Base-by-base conservation (phyloP, 768 basidiomycete species). In the Pleurotus sapidus region DNA sequence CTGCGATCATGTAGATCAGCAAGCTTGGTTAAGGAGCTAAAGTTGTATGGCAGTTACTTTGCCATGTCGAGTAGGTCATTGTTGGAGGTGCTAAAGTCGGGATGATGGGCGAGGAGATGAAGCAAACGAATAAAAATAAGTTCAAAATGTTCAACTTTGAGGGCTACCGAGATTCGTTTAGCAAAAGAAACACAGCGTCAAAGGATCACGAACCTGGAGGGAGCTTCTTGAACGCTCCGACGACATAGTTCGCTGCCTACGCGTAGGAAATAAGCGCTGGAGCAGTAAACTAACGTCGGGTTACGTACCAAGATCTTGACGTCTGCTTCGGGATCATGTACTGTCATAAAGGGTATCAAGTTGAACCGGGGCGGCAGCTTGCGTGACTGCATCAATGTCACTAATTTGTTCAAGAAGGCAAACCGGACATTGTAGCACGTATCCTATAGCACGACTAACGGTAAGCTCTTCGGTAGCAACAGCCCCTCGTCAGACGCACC, bases 81-180 rank as follows among this genome's bases (percentile, higher is more conserved):
- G 38, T 83, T 79, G 2, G 79, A 77, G 45, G 76, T 79, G 17
- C 78, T 80, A 64, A 94, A 95, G 70, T 99, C 97, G 3, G 96
- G 96, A 68, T 99, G 97, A 67, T 97, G 95, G 0, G 95, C 93
- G 4, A 98, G 77, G 0, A 95, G 71, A 65, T 95, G 91, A 8
- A 98, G 78, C 3, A 98, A 72, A 11, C 96, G 88, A 43, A 95
- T 83, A 63, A 98, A 91, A 1, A 88, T 83, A 56, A 88, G 73
- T 68, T 98, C 96, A 56, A 95, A 80, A 50, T 83, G 72, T n/a
- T 86, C 79, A 14, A 92, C 73, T 45, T 81, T 78, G 25, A 83
- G 64, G 12, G 74, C 88, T 12, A 38, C 7, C 39, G 20, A 37
- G 23, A 24, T n/a, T 17, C 51, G 7, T 4, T 57, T 20, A 54